Percentiles rank a stretch among this genome's conserved stretches.
Evolutionary conservation across 345 rosid genomes (phyloP).

Genomic region (Ceriops decandra): DNA sequence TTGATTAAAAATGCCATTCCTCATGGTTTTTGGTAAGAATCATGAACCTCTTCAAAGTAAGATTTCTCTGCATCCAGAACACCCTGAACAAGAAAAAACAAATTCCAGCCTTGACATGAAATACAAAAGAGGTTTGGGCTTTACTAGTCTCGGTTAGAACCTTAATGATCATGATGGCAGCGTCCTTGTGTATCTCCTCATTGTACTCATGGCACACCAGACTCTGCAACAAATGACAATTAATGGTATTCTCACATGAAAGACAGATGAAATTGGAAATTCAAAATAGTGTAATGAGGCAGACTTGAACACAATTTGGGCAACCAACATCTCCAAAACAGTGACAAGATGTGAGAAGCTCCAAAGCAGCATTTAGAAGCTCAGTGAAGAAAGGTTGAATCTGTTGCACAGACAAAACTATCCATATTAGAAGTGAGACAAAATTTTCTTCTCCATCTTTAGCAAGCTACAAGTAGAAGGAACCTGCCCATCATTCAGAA

Average conservation of each 20-base stretch:
- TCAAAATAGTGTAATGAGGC: constrained; percentile 1
- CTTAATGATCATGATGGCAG: constrained; percentile 74
- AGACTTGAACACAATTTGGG: constrained; percentile 79
- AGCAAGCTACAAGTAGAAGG: not conserved
- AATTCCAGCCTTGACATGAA: constrained; percentile 1
- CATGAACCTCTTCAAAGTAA: constrained; percentile 35
- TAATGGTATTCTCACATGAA: not conserved
- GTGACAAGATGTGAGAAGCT: constrained; percentile 57
- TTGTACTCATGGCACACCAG: constrained; percentile 65
- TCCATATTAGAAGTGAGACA: constrained; percentile 10
- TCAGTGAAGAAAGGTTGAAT: constrained; percentile 68
- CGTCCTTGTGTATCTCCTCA: constrained; percentile 71
- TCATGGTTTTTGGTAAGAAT: constrained; percentile 2
- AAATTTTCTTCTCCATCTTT: not conserved
- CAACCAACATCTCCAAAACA: constrained; percentile 68
- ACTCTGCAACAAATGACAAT: constrained; percentile 37
- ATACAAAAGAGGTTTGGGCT: not conserved
- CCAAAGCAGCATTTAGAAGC: constrained; percentile 67
- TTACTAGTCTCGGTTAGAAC: constrained; percentile 26
- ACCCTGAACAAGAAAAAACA: constrained; percentile 42
- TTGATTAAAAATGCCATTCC: not conserved
- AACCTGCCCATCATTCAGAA: not conserved
- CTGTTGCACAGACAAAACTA: constrained; percentile 30
- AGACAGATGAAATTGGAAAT: not conserved
- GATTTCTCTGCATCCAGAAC: constrained; percentile 59